phyloP scores from a whole-genome alignment of 129 eudicot species.

The Flaveria linearis region DNA sequence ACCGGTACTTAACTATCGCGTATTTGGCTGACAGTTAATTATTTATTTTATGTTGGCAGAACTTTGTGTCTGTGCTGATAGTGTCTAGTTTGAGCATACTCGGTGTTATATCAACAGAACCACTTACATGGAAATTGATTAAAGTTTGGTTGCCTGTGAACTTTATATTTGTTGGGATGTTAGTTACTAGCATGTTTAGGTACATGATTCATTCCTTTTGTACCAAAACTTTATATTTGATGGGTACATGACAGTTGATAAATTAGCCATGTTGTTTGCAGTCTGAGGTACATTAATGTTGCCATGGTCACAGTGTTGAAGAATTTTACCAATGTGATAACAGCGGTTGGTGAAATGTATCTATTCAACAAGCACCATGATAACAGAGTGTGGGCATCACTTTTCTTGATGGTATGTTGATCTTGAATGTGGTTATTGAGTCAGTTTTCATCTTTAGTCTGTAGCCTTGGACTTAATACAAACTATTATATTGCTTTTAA shows the following conservation, averaged over 20 bases:
- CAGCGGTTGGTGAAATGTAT: conserved; percentile 99
- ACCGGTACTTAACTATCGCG: background rate
- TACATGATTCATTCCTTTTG: conserved; percentile 32
- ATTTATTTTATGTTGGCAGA: conserved; percentile 53
- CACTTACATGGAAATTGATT: conserved; percentile 85
- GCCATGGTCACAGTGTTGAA: conserved; percentile 99
- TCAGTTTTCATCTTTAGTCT: conserved; percentile 9
- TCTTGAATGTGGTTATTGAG: background rate
- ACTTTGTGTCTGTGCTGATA: conserved; percentile 76
- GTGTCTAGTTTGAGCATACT: conserved; percentile 68
- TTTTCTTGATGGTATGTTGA: conserved; percentile 81
- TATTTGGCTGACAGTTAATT: conserved; percentile 29
- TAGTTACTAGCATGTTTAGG: conserved; percentile 98
- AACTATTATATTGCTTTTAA: background rate
- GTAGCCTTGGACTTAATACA: conserved; percentile 2
- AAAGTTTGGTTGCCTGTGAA: conserved; percentile 98
- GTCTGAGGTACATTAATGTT: conserved; percentile 87
- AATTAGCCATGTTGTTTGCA: conserved; percentile 44
- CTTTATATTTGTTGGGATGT: conserved; percentile 96
- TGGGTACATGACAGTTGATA: conserved; percentile 9
- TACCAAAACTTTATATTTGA: background rate
- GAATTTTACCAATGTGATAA: conserved; percentile 95
- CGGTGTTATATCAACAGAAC: conserved; percentile 86
- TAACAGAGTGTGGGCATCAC: conserved; percentile 94
- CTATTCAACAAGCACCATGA: conserved; percentile 86